These are phyloP conservation scores for Tricholoma matsutake DNA, from an alignment of 768 basidiomycete species.

Conservation along the genomic window DNA sequence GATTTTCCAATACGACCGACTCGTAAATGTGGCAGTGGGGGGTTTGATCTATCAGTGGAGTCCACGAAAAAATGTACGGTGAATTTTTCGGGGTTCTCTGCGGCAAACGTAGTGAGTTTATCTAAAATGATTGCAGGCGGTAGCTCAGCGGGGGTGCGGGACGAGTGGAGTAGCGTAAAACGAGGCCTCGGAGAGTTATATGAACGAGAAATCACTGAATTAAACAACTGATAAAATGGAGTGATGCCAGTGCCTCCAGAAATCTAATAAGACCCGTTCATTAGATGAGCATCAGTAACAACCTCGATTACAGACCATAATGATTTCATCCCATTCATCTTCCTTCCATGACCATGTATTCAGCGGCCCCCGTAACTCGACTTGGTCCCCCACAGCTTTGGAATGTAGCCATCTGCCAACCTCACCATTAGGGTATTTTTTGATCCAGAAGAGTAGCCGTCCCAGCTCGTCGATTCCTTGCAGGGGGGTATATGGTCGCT, in stretches of 20 bases:
- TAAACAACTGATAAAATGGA: conserved; percentile 78
- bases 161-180: conserved; percentile 74
- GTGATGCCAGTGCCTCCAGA: conserved; percentile 88
- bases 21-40: conserved; percentile 25
- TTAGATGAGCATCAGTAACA: background rate
- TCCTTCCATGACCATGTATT: conserved; percentile 61
- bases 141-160: conserved; percentile 55
- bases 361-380: conserved; percentile 78
- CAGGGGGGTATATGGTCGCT: conserved; percentile 81
- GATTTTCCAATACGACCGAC: conserved; percentile 54
- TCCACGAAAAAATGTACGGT: conserved; percentile 65
- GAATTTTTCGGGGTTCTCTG: conserved; percentile 52
- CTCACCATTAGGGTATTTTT: conserved; percentile 74
- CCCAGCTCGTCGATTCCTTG: conserved; percentile 66
- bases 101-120: conserved; percentile 47
- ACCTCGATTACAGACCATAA: conserved; percentile 53
- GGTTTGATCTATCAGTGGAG: conserved; percentile 29
- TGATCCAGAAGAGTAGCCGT: conserved; percentile 75
- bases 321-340: conserved; percentile 68
- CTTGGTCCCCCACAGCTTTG: conserved; percentile 57
- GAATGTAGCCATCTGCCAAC: conserved; percentile 82
- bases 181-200: conserved; percentile 37
- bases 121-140: conserved; percentile 64
- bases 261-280: conserved; percentile 43
- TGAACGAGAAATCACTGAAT: conserved; percentile 44